Base-by-base conservation (phyloP, 805 yeast genomes). In the Wickerhamia fluorescens region DNA sequence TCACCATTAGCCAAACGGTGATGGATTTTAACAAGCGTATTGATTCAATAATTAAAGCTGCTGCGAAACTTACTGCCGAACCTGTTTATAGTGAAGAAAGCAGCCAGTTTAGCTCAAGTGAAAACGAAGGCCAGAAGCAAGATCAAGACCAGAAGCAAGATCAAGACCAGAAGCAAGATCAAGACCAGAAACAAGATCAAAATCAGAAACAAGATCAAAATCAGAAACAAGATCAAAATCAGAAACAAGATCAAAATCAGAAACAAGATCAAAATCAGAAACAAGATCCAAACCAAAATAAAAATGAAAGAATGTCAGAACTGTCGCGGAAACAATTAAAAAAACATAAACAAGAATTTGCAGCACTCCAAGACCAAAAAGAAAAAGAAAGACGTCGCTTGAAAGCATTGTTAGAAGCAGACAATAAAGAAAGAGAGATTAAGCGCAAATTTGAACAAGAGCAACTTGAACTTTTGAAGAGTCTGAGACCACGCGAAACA, bases 331-430 rank as follows among this genome's bases (percentile, higher is more conserved):
- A 28, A 12, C 18, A 25, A 6, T 24, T 24, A 14, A 28, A 26
- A 6, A 32, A 32, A 12, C 24, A 32, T 24, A 28, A 21, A 17
- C 27, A 16, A 16, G 22, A 32, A 17, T 23, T 28, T 4, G 16
- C 28, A 4, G 33, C 30, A 3, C 16, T 12, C 9, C 62, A 37
- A 66, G 63, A 36, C 57, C 64, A 45, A 38, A 65, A 14, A 66
- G 63, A 42, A 13, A 68, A 66, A 25, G 88, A 81, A 36, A 66
- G 69, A 21, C 66, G 69, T 30, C 59, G 86, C 14, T 68, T 81
- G 8, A 47, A 74, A 29, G 58, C 60, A 27, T 51, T 78, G 13
- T 51, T 81, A 25, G 54, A 66, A 34, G 65, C 71, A 2, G 85
- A 78, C 45, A 56, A 68, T 33, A 59, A 56, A 15, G 80, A 73